Conservation (phyloP, 768 basidiomycete genomes). For the Tylopilus subfusipes region DNA sequence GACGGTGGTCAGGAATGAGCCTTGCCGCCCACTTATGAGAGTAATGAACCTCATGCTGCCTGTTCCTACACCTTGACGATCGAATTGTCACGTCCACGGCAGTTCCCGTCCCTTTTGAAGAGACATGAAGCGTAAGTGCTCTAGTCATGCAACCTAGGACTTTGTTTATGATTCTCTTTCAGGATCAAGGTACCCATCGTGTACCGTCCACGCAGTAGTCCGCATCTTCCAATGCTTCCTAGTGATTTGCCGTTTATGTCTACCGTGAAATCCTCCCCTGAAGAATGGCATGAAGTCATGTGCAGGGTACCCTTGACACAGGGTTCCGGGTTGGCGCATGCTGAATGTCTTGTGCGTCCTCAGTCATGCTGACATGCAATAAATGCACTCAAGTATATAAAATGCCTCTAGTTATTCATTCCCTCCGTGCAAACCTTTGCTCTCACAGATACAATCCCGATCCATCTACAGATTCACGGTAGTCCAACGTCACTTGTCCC, state of each 20-base stretch:
- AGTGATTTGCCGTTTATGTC: slow-evolving; percentile 47
- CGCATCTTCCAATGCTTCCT: slow-evolving; percentile 50
- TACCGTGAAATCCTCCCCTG: slow-evolving; percentile 57
- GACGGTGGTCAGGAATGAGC: slow-evolving; percentile 32
- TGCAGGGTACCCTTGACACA: slow-evolving; percentile 40
- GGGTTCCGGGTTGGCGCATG: slow-evolving; percentile 34
- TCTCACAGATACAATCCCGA: slow-evolving; percentile 54
- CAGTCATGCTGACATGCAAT: neutral
- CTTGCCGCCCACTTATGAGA: slow-evolving; percentile 50
- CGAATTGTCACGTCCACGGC: slow-evolving; percentile 36
- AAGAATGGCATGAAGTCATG: slow-evolving; percentile 60
- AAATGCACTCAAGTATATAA: neutral
- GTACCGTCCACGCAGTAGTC: slow-evolving; percentile 54
- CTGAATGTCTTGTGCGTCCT: slow-evolving; percentile 49
- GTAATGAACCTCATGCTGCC: slow-evolving; percentile 27
- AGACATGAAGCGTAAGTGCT: slow-evolving; percentile 42
- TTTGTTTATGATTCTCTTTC: neutral
- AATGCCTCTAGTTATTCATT: slow-evolving; percentile 48
- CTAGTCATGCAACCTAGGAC: neutral
- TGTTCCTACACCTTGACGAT: slow-evolving; percentile 48
- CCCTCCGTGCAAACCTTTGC: slow-evolving; percentile 55
- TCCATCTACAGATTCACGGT: slow-evolving; percentile 61
- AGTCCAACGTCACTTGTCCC: slow-evolving; percentile 42
- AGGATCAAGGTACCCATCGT: slow-evolving; percentile 49
- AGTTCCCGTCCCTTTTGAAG: slow-evolving; percentile 43